Percentiles rank a stretch among this genome's conserved stretches.
Conservation (phyloP, 805 yeast genomes). For the Hanseniaspora jakobsenii region DNA sequence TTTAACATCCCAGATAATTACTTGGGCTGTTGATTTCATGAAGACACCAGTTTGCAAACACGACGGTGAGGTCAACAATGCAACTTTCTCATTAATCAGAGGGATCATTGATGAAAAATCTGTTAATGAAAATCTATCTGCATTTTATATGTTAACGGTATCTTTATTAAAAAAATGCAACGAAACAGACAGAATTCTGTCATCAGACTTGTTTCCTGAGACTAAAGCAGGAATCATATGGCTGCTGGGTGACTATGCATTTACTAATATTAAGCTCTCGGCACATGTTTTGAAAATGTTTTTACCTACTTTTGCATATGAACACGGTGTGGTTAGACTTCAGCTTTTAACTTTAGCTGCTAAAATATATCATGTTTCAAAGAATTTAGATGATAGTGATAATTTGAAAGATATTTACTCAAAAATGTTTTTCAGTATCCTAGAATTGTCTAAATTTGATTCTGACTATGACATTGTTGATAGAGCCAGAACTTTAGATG, state of each 20-base stretch:
- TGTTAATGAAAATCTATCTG: slow-evolving; percentile 35
- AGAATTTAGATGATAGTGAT: slow-evolving; percentile 16
- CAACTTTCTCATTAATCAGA: slow-evolving; percentile 61
- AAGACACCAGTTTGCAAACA: neutral
- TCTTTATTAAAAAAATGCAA: slow-evolving; percentile 22
- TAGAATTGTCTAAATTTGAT: slow-evolving; percentile 64
- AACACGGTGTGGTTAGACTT: slow-evolving; percentile 47
- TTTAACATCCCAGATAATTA: slow-evolving; percentile 45
- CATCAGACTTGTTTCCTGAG: slow-evolving; percentile 25
- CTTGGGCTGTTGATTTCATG: slow-evolving; percentile 38
- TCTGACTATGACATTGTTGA: slow-evolving; percentile 67
- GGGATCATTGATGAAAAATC: slow-evolving; percentile 56
- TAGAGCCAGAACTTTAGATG: slow-evolving; percentile 60
- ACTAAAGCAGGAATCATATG: slow-evolving; percentile 81
- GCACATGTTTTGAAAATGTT: slow-evolving; percentile 65
- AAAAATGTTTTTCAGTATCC: slow-evolving; percentile 47
- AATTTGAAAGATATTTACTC: slow-evolving; percentile 19
- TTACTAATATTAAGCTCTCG: slow-evolving; percentile 38
- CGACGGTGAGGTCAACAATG: slow-evolving; percentile 37
- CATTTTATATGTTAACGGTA: slow-evolving; percentile 41
- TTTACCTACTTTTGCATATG: slow-evolving; percentile 41
- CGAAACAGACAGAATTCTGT: neutral
- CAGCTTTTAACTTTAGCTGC: slow-evolving; percentile 66
- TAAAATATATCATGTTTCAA: slow-evolving; percentile 37
- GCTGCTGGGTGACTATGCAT: slow-evolving; percentile 76